Percentiles rank a stretch among this genome's conserved stretches.
phyloP scores from a whole-genome alignment of 176 grass and related monocot species.

The Avena eriantha region DNA sequence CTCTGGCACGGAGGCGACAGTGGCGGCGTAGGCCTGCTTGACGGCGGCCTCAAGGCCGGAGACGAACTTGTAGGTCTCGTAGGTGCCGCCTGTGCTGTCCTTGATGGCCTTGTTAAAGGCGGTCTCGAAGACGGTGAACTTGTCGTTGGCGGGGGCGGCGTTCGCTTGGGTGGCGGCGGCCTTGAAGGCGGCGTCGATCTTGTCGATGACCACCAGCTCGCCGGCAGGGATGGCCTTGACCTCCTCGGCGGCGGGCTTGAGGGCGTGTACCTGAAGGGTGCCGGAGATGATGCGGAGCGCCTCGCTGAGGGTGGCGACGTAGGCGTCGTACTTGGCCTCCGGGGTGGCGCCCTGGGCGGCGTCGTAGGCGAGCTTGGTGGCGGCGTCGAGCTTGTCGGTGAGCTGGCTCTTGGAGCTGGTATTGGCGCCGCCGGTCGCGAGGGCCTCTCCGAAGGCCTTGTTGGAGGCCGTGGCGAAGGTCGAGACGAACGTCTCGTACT shows the following conservation, averaged over 20 bases:
- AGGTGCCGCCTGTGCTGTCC: background rate
- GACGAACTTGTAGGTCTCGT: background rate
- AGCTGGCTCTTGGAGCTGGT: background rate
- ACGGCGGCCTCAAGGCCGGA: conserved; percentile 17
- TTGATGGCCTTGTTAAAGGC: conserved; percentile 5
- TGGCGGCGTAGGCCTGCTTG: conserved; percentile 24
- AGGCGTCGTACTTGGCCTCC: conserved; percentile 12
- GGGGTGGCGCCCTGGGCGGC: background rate
- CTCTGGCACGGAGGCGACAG: background rate
- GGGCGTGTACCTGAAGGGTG: background rate
- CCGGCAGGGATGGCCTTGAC: conserved; percentile 7
- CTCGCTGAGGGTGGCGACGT: conserved; percentile 5
- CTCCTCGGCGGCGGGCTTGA: conserved; percentile 20
- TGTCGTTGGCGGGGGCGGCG: background rate
- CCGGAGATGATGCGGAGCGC: conserved; percentile 19
- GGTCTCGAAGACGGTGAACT: conserved; percentile 12
- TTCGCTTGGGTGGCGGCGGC: background rate
- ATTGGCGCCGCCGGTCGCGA: background rate
- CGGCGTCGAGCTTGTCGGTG: background rate
- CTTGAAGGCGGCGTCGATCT: conserved; percentile 15
- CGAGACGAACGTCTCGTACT: background rate
- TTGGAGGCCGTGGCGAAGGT: background rate
- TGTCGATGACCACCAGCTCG: background rate
- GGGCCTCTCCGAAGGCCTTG: background rate
- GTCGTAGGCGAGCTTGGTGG: background rate